Conservation (phyloP, 2,329 filamentous ascomycete genomes). For the Harringtonia lauricola region DNA sequence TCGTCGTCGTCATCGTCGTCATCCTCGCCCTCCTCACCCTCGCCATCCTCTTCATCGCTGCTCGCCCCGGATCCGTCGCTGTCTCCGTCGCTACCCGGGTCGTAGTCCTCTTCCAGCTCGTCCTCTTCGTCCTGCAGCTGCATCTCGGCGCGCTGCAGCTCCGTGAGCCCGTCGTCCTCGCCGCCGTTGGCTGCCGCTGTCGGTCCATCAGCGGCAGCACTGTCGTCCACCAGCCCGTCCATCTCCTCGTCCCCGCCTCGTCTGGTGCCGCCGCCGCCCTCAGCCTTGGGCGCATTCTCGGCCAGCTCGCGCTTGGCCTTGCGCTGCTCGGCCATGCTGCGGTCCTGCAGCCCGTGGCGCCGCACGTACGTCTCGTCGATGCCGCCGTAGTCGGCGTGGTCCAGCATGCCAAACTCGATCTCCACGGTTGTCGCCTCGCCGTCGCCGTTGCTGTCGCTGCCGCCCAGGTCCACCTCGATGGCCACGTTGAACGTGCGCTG, state of each 20-base stretch:
- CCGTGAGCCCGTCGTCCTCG: constrained; percentile 27
- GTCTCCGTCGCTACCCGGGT: constrained; percentile 49
- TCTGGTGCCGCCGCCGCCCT: constrained; percentile 30
- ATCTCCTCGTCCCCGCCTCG: constrained; percentile 32
- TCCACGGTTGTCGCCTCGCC: constrained; percentile 43
- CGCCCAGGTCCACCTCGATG: constrained; percentile 43
- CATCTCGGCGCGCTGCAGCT: constrained; percentile 39
- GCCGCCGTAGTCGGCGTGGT: constrained; percentile 54
- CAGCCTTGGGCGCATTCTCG: constrained; percentile 49
- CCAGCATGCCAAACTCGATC: constrained; percentile 57
- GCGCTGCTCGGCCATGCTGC: constrained; percentile 57
- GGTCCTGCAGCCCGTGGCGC: constrained; percentile 49
- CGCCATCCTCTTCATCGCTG: constrained; percentile 42
- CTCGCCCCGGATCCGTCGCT: constrained; percentile 44
- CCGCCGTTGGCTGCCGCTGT: constrained; percentile 20
- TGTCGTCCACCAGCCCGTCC: constrained; percentile 19
- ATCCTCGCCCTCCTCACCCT: constrained; percentile 30
- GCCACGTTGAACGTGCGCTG: constrained; percentile 60
- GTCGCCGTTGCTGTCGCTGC: constrained; percentile 26
- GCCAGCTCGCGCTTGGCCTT: constrained; percentile 52
- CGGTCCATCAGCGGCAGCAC: constrained; percentile 21
- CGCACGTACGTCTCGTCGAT: constrained; percentile 54
- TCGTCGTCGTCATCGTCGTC: constrained; percentile 22
- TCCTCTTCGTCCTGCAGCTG: constrained; percentile 49
- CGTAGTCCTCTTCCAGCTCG: constrained; percentile 55